phyloP scores from a whole-genome alignment of 1,284 basidiomycete genomes.

The Pseudozyma sp. region DNA sequence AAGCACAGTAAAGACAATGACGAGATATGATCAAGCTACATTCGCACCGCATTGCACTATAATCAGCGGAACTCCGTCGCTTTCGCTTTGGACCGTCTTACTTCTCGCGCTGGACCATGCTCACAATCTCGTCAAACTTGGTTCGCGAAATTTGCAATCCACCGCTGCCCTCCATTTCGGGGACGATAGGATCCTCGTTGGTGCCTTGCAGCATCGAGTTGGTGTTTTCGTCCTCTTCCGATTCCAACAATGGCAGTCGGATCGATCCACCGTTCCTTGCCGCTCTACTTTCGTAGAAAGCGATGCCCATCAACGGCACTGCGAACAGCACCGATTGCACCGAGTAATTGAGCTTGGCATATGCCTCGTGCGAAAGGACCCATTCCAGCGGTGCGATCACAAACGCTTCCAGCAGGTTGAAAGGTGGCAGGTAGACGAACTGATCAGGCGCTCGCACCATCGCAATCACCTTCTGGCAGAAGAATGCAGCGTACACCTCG shows the following conservation, averaged over 20 bases:
- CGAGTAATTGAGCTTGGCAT: conserved; percentile 47
- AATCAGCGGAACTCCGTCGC: not conserved
- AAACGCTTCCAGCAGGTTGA: conserved; percentile 86
- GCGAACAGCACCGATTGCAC: conserved; percentile 56
- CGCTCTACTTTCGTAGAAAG: conserved; percentile 53
- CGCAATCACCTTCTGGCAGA: conserved; percentile 62
- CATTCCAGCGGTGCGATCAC: conserved; percentile 87
- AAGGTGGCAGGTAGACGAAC: conserved; percentile 72
- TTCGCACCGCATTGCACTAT: too few relatives aligned
- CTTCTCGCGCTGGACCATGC: conserved; percentile 22
- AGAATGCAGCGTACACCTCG: conserved; percentile 48
- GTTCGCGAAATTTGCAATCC: conserved; percentile 43
- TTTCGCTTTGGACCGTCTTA: not conserved
- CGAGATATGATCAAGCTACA: not conserved
- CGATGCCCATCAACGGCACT: conserved; percentile 54
- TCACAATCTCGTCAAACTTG: conserved; percentile 44
- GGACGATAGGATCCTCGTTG: conserved; percentile 50
- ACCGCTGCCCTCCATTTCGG: conserved; percentile 44
- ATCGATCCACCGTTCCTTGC: conserved; percentile 37
- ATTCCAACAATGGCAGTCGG: conserved; percentile 29
- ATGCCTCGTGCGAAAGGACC: conserved; percentile 67
- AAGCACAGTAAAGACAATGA: conserved; percentile 3
- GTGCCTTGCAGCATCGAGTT: conserved; percentile 23
- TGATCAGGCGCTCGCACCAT: conserved; percentile 78
- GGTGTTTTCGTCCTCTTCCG: conserved; percentile 23